Conservation (phyloP, 2,329 filamentous ascomycete genomes). For the Trichocomaceae sp. region DNA sequence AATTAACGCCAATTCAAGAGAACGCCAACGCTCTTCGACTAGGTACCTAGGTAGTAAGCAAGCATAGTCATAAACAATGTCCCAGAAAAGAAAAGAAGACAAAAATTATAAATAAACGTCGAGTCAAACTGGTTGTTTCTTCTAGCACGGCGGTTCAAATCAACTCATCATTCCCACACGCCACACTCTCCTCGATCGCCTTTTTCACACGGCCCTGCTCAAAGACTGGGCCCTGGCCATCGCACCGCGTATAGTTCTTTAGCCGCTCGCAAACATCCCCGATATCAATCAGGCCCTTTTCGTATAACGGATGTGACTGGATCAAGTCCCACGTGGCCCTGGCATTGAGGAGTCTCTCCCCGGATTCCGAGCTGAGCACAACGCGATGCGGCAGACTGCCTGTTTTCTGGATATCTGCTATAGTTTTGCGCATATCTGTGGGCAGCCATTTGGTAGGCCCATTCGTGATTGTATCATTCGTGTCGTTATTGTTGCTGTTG, state of each 20-base stretch:
- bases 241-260: slow-evolving; percentile 68
- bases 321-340: slow-evolving; percentile 87
- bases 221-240: slow-evolving; percentile 84
- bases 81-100: too few relatives aligned
- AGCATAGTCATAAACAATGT: too few relatives aligned
- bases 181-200: slow-evolving; percentile 73
- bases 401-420: slow-evolving; percentile 46
- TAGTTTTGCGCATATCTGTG: slow-evolving; percentile 62
- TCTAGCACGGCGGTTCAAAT: slow-evolving; percentile 39
- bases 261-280: slow-evolving; percentile 72
- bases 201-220: slow-evolving; percentile 65
- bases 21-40: background rate
- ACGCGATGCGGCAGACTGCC: slow-evolving; percentile 58
- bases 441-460: slow-evolving; percentile 67
- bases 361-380: slow-evolving; percentile 54
- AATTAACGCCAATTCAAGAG: background rate
- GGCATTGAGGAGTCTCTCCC: slow-evolving; percentile 64
- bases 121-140: background rate
- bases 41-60: background rate
- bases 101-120: too few relatives aligned
- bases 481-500: slow-evolving; percentile 1
- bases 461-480: slow-evolving; percentile 45
- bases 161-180: slow-evolving; percentile 71
- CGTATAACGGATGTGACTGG: slow-evolving; percentile 69
- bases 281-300: slow-evolving; percentile 72